These are phyloP conservation scores for Boletus mariae DNA, from an alignment of 1,284 basidiomycete genomes.

Conservation along the genomic window DNA sequence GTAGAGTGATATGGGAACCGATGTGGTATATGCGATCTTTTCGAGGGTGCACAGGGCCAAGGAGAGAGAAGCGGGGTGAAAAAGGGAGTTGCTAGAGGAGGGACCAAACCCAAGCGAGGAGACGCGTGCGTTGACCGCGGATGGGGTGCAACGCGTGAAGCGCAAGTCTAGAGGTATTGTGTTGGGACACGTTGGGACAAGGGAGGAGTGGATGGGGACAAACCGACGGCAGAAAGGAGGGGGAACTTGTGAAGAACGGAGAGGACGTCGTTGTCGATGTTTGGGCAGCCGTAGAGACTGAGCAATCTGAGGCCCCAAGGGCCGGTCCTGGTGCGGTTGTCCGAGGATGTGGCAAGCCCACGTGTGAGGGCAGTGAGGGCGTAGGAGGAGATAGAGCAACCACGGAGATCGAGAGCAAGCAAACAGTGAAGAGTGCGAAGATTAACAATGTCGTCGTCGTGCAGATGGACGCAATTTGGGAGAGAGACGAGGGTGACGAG, in stretches of 20 bases:
- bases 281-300: constrained; percentile 40
- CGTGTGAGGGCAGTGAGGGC: constrained; percentile 46
- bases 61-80: constrained; percentile 26
- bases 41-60: constrained; percentile 29
- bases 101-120: constrained; percentile 22
- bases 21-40: constrained; percentile 15
- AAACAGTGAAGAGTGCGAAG: constrained; percentile 52
- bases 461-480: constrained; percentile 46
- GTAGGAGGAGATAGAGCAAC: constrained; percentile 47
- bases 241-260: constrained; percentile 36
- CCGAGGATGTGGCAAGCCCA: constrained; percentile 18
- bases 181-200: constrained; percentile 5
- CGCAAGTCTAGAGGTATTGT: constrained; percentile 25
- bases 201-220: constrained; percentile 14
- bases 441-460: constrained; percentile 49
- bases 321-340: constrained; percentile 24
- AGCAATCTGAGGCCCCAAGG: constrained; percentile 43
- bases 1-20: constrained; percentile 25
- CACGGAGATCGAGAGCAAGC: constrained; percentile 58
- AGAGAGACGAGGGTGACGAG: constrained; percentile 62
- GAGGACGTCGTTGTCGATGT: constrained; percentile 34
- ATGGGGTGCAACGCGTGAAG: constrained; percentile 28
- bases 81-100: constrained; percentile 22
- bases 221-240: constrained; percentile 44
- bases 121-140: constrained; percentile 15